Evolutionary conservation across 352 stramenopile species (phyloP).

Genomic region (Phytophthora capsici): DNA sequence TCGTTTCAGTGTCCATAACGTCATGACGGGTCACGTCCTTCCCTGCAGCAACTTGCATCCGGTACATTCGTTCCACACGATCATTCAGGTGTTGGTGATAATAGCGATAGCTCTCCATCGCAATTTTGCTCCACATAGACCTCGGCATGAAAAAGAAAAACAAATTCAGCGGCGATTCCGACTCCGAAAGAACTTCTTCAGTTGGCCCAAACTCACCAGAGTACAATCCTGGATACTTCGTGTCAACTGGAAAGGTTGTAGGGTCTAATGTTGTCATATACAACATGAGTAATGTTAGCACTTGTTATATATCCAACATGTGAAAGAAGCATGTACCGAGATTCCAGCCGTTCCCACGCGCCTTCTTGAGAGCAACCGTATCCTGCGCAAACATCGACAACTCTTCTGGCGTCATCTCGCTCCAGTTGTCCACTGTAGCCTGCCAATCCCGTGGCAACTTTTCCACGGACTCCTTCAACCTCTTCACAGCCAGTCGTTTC

Average conservation of each 20-base stretch:
- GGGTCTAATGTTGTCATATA: background rate
- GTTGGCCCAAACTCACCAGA: background rate
- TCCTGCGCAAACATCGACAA: slow-evolving; percentile 8
- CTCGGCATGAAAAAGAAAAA: slow-evolving; percentile 25
- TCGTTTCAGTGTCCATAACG: slow-evolving; percentile 4
- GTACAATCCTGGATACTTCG: background rate
- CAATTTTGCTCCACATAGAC: slow-evolving; percentile 10
- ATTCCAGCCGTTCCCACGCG: slow-evolving; percentile 9
- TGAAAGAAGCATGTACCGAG: slow-evolving; percentile 2
- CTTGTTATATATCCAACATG: slow-evolving; percentile 18
- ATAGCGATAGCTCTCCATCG: background rate
- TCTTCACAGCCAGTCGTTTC: background rate
- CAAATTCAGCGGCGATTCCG: slow-evolving; percentile 14
- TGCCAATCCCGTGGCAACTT: background rate
- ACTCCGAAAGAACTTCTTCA: background rate
- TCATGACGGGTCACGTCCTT: background rate
- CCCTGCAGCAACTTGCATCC: background rate
- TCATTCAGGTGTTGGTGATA: background rate
- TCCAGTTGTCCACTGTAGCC: background rate
- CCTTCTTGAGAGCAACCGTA: background rate
- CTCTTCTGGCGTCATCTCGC: slow-evolving; percentile 1
- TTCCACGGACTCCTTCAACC: background rate
- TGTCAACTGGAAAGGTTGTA: background rate
- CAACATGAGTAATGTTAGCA: slow-evolving; percentile 1
- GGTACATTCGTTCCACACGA: background rate